Evolutionary conservation across 2,329 filamentous ascomycete genomes (phyloP).

Genomic region (Lasiodiplodia sp.): DNA sequence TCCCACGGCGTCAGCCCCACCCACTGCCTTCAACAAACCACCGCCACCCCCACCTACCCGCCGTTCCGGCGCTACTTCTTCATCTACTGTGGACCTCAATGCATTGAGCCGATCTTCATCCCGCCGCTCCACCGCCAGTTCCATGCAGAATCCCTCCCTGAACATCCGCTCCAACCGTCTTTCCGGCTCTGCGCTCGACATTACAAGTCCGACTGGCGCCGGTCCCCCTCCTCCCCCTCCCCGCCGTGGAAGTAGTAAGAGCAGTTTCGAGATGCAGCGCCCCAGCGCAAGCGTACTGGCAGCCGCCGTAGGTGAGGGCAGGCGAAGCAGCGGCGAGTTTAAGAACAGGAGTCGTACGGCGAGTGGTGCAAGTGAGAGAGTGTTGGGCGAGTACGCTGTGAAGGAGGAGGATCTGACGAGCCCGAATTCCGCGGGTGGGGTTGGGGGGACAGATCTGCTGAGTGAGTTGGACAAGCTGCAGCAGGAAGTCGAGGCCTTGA

Average conservation of each 20-base stretch:
- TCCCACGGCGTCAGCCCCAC: conserved; percentile 4
- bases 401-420: conserved; percentile 1
- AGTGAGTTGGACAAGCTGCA: conserved; percentile 51
- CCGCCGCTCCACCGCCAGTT: conserved; percentile 28
- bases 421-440: background rate
- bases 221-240: conserved; percentile 27
- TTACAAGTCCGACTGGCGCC: background rate
- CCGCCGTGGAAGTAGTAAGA: conserved; percentile 25
- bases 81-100: conserved; percentile 15
- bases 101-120: conserved; percentile 21
- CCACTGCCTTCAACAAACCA: conserved; percentile 3
- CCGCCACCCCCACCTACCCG: conserved; percentile 25
- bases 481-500: conserved; percentile 48
- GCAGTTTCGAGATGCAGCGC: conserved; percentile 28
- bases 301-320: background rate
- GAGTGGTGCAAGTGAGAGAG: conserved; percentile 20
- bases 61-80: conserved; percentile 21
- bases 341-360: conserved; percentile 20
- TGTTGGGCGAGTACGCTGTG: background rate
- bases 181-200: conserved; percentile 24
- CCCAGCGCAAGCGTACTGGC: conserved; percentile 14
- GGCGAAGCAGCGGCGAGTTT: conserved; percentile 3
- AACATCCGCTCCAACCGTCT: conserved; percentile 16
- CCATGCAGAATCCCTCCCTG: conserved; percentile 18
- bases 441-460: conserved; percentile 39